Conservation (phyloP, 1,139 yeast genomes). For the Geotrichum candidum region DNA sequence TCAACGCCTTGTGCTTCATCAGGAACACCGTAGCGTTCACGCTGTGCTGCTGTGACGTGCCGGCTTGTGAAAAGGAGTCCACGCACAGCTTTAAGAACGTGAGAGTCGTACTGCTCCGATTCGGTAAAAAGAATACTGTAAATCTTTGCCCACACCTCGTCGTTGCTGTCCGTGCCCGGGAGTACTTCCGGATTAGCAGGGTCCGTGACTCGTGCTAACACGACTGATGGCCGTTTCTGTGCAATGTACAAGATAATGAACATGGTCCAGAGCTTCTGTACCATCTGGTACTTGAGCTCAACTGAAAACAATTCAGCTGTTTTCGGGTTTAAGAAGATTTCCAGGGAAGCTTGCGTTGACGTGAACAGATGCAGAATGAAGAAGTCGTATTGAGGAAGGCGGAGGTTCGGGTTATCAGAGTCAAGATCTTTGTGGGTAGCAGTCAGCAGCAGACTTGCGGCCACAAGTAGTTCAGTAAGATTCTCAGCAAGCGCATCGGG, state of each 20-base stretch:
- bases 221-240: slow-evolving; percentile 26
- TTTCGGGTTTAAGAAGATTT: slow-evolving; percentile 19
- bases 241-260: slow-evolving; percentile 23
- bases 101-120: slow-evolving; percentile 21
- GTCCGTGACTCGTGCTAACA: slow-evolving; percentile 18
- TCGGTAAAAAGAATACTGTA: slow-evolving; percentile 3
- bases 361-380: slow-evolving; percentile 32
- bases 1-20: background rate
- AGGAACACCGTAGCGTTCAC: background rate
- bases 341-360: slow-evolving; percentile 29
- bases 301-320: slow-evolving; percentile 18
- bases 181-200: slow-evolving; percentile 3
- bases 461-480: slow-evolving; percentile 20
- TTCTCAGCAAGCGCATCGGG: background rate
- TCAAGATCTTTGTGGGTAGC: slow-evolving; percentile 25
- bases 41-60: background rate
- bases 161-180: background rate
- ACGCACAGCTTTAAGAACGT: slow-evolving; percentile 28
- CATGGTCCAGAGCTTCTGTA: slow-evolving; percentile 24
- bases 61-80: slow-evolving; percentile 24
- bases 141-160: slow-evolving; percentile 11
- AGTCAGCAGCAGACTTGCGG: slow-evolving; percentile 23
- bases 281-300: slow-evolving; percentile 15
- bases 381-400: slow-evolving; percentile 28
- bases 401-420: background rate